These are phyloP conservation scores for Stagonosporopsis vannaccii DNA, from an alignment of 2,329 filamentous ascomycete genomes.

Conservation along the genomic window DNA sequence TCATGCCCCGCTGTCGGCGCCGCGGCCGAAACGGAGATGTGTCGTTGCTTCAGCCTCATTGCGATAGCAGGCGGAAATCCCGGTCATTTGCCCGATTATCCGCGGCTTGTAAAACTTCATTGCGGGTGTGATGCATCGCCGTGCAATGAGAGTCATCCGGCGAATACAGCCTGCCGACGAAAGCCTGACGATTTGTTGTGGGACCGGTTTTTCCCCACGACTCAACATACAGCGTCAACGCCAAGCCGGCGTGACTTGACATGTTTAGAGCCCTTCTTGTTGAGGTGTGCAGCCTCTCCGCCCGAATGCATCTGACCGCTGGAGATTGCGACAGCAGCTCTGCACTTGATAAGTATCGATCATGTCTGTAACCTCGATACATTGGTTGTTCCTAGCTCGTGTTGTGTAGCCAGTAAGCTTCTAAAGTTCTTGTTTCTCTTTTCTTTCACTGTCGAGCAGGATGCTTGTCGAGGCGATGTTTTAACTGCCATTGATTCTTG, in stretches of 20 bases:
- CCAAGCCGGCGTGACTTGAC: slow-evolving; percentile 12
- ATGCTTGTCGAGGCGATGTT: background rate
- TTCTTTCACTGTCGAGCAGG: too few relatives aligned
- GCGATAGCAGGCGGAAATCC: slow-evolving; percentile 14
- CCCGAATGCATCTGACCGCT: background rate
- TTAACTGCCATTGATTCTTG: background rate
- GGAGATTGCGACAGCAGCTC: background rate
- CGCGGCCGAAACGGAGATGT: slow-evolving; percentile 34
- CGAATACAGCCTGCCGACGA: slow-evolving; percentile 1
- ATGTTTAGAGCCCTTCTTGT: background rate
- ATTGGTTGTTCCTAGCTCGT: background rate
- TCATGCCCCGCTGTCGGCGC: slow-evolving; percentile 30
- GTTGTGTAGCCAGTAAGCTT: too few relatives aligned
- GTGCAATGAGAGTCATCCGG: background rate
- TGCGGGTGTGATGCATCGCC: slow-evolving; percentile 6
- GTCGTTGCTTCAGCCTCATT: slow-evolving; percentile 18
- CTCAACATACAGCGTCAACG: slow-evolving; percentile 8
- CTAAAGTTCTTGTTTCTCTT: too few relatives aligned
- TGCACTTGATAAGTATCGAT: background rate
- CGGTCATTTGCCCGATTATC: slow-evolving; percentile 19
- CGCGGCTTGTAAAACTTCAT: slow-evolving; percentile 14
- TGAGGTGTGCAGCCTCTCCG: background rate
- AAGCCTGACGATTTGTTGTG: background rate
- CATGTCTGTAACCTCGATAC: background rate
- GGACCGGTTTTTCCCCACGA: slow-evolving; percentile 8